A percentile compares a stretch with the other conserved stretches of the same genome.
phyloP scores from a whole-genome alignment of 1,284 basidiomycete genomes.

The Pholiota adiposa region DNA sequence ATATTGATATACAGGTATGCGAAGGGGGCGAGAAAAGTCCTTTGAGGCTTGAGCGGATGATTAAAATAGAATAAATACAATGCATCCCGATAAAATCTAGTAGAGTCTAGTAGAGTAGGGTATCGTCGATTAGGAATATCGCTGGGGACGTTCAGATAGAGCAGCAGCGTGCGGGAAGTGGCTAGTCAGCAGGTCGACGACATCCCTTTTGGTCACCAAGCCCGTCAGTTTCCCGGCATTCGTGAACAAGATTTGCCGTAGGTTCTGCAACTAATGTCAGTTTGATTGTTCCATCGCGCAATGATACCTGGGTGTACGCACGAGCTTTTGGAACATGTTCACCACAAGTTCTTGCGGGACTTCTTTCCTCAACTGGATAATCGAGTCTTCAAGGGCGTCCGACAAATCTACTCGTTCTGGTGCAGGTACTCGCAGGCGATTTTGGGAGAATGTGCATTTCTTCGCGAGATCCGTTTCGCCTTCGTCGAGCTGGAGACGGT shows the following conservation, averaged over 20 bases:
- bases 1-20: too few relatives aligned
- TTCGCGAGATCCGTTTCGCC: constrained; percentile 29
- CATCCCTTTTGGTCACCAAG: constrained; percentile 70
- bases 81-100: not conserved
- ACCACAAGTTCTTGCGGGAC: constrained; percentile 73
- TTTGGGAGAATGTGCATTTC: constrained; percentile 46
- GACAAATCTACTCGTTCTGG: constrained; percentile 51
- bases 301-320: too few relatives aligned
- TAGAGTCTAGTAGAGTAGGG: not conserved
- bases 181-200: constrained; percentile 61
- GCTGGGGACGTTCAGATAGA: constrained; percentile 20
- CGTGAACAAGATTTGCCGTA: constrained; percentile 71
- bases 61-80: constrained; percentile 9
- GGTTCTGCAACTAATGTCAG: too few relatives aligned
- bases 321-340: constrained; percentile 74
- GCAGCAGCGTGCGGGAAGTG: constrained; percentile 63
- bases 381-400: constrained; percentile 55
- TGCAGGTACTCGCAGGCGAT: constrained; percentile 24
- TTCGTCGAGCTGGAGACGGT: constrained; percentile 25
- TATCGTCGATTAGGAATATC: constrained; percentile 13
- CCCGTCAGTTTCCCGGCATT: constrained; percentile 61
- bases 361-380: constrained; percentile 67
- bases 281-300: too few relatives aligned
- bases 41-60: not conserved
- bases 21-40: not conserved